A percentile compares a stretch with the other conserved stretches of the same genome.
Evolutionary conservation across 352 stramenopile genomes (phyloP).

Genomic region (Globisporangium cederbergense): DNA sequence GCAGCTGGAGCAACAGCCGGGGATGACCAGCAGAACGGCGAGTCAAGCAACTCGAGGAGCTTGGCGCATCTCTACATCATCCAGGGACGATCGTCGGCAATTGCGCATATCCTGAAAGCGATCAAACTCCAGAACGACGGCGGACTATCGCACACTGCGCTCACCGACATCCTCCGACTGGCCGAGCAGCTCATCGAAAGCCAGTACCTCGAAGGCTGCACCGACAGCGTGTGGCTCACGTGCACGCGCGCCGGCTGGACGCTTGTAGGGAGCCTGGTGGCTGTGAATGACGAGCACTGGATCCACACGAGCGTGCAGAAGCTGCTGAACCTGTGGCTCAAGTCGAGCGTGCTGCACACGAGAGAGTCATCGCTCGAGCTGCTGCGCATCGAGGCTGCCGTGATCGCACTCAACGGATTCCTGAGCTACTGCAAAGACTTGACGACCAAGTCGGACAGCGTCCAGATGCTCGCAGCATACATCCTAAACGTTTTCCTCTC

Average conservation of each 20-base stretch:
- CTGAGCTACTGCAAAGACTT: slow-evolving; percentile 33
- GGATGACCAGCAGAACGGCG: slow-evolving; percentile 21
- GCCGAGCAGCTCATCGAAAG: slow-evolving; percentile 74
- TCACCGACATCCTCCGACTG: slow-evolving; percentile 62
- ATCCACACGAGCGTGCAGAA: slow-evolving; percentile 46
- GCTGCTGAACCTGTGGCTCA: slow-evolving; percentile 70
- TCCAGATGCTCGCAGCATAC: slow-evolving; percentile 62
- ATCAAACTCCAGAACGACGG: slow-evolving; percentile 38
- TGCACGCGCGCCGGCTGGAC: slow-evolving; percentile 84
- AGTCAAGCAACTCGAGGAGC: slow-evolving; percentile 42
- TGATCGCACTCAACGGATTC: slow-evolving; percentile 68
- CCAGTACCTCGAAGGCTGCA: slow-evolving; percentile 72
- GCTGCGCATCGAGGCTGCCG: slow-evolving; percentile 76
- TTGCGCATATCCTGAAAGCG: slow-evolving; percentile 61
- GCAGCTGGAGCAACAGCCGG: slow-evolving; percentile 5
- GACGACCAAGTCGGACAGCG: slow-evolving; percentile 27
- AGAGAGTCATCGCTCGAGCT: slow-evolving; percentile 80
- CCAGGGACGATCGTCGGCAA: slow-evolving; percentile 64
- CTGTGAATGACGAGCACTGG: slow-evolving; percentile 66
- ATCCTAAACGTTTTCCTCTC: slow-evolving; percentile 70
- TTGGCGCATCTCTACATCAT: slow-evolving; percentile 73
- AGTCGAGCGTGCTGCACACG: slow-evolving; percentile 72
- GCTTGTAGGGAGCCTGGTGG: slow-evolving; percentile 65
- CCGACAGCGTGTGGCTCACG: slow-evolving; percentile 84
- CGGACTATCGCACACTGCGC: slow-evolving; percentile 48